Conservation (phyloP, 148 eudicot genomes). For the Salicornia ramosissima region DNA sequence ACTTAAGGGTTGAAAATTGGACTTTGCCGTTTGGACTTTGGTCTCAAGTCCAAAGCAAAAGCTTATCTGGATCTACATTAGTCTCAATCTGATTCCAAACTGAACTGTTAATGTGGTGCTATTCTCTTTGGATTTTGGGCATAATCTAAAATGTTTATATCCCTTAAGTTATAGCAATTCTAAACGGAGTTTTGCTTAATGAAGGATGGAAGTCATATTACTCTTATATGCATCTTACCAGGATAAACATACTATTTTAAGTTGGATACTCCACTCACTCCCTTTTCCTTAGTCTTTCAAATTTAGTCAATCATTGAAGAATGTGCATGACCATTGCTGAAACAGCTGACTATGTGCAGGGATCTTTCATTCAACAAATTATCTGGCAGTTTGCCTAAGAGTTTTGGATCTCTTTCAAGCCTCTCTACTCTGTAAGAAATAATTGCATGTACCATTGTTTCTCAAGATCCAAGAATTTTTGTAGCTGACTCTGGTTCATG, state of each 20-base stretch:
- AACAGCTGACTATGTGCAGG: constrained; percentile 35
- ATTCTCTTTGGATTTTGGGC: constrained; percentile 4
- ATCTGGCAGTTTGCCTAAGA: constrained; percentile 50
- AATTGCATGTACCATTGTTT: constrained; percentile 7
- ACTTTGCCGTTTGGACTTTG: not conserved
- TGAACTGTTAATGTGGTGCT: not conserved
- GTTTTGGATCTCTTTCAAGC: constrained; percentile 42
- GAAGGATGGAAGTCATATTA: not conserved
- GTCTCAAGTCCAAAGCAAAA: not conserved
- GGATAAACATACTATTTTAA: no score
- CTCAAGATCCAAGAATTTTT: not conserved
- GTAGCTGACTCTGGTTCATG: constrained; percentile 22
- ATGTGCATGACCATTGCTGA: not conserved
- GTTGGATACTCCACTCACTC: not conserved
- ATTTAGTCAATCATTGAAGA: not conserved
- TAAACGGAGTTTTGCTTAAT: not conserved
- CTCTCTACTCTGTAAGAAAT: constrained; percentile 45
- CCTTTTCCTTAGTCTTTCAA: not conserved
- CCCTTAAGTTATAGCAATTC: not conserved
- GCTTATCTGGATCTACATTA: not conserved
- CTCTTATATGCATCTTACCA: not conserved
- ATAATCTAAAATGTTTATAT: not conserved
- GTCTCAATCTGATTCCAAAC: not conserved
- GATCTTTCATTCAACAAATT: constrained; percentile 57
- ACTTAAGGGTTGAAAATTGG: not conserved